Conservation (phyloP, 2,329 filamentous ascomycete genomes). For the Fusarium siculi region DNA sequence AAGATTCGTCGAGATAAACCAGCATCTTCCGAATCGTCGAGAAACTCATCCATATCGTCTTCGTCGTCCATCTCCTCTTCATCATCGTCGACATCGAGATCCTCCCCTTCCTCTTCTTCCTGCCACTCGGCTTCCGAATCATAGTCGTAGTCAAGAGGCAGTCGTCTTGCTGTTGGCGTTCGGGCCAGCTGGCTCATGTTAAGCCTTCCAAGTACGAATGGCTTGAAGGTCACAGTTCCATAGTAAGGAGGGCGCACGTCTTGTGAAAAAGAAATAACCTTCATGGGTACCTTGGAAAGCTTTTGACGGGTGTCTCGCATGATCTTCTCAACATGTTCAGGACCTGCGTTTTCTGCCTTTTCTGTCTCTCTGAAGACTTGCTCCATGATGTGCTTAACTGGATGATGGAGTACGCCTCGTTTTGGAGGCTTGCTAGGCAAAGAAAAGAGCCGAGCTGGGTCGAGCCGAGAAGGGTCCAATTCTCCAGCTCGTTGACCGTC, state of each 20-base stretch:
- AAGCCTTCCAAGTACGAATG: conserved; percentile 55
- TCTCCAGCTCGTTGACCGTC: conserved; percentile 57
- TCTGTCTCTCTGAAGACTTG: conserved; percentile 61
- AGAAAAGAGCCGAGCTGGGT: conserved; percentile 59
- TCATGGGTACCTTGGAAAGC: conserved; percentile 69
- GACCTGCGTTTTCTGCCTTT: conserved; percentile 48
- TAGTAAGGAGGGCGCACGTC: conserved; percentile 77
- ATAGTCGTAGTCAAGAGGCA: conserved; percentile 82
- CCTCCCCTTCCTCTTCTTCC: conserved; percentile 77
- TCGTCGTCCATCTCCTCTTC: conserved; percentile 78
- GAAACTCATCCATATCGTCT: conserved; percentile 90
- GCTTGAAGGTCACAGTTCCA: conserved; percentile 75
- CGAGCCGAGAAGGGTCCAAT: conserved; percentile 54
- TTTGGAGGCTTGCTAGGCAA: conserved; percentile 51
- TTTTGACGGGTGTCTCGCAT: conserved; percentile 50
- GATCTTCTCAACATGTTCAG: conserved; percentile 51
- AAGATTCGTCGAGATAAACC: conserved; percentile 65
- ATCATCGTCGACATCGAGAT: conserved; percentile 73
- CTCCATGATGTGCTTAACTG: conserved; percentile 71
- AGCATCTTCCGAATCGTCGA: conserved; percentile 85
- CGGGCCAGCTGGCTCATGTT: conserved; percentile 64
- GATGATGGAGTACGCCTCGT: conserved; percentile 61
- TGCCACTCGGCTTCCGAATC: conserved; percentile 91
- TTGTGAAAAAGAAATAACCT: conserved; percentile 69
- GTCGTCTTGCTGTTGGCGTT: conserved; percentile 63